Evolutionary conservation across 129 eudicot species (phyloP).

Genomic region (Pseudognaphalium luteoalbum): DNA sequence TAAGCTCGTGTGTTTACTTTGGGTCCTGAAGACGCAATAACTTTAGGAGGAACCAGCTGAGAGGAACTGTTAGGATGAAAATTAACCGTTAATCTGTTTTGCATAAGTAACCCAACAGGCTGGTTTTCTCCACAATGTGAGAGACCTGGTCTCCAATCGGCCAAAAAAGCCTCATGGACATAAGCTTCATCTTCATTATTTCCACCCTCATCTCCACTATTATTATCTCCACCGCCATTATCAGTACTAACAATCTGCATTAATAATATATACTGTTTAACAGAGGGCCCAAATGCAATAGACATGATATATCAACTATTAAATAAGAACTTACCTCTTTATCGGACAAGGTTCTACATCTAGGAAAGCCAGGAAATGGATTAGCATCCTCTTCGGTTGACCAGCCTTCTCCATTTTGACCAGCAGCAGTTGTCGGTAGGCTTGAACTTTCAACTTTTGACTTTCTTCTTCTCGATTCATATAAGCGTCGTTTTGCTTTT

Average conservation of each 20-base stretch:
- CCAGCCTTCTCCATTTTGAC: conserved; percentile 37
- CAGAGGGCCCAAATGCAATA: background rate
- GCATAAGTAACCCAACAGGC: conserved; percentile 5
- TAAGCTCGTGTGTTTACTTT: conserved; percentile 39
- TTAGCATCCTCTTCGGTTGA: conserved; percentile 32
- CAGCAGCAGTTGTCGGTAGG: conserved; percentile 1
- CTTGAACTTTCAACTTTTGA: conserved; percentile 42
- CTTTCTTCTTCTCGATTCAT: conserved; percentile 55
- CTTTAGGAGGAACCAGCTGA: conserved; percentile 18
- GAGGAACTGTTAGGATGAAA: conserved; percentile 31
- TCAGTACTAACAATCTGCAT: conserved; percentile 52
- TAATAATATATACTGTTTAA: background rate
- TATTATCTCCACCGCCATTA: conserved; percentile 51
- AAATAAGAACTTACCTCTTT: conserved; percentile 52
- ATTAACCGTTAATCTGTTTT: conserved; percentile 8
- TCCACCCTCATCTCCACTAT: conserved; percentile 52
- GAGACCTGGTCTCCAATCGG: conserved; percentile 87
- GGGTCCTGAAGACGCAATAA: conserved; percentile 37
- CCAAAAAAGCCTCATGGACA: conserved; percentile 96
- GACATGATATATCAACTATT: background rate
- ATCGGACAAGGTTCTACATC: conserved; percentile 50
- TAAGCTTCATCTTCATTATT: conserved; percentile 80
- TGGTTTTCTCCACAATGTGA: conserved; percentile 28
- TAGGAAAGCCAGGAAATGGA: conserved; percentile 17
- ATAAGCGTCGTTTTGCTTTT: conserved; percentile 65